Percentiles rank a stretch among this genome's conserved stretches.
These are phyloP conservation scores for Cytospora mali DNA, from an alignment of 2,329 filamentous ascomycete species.

Conservation along the genomic window DNA sequence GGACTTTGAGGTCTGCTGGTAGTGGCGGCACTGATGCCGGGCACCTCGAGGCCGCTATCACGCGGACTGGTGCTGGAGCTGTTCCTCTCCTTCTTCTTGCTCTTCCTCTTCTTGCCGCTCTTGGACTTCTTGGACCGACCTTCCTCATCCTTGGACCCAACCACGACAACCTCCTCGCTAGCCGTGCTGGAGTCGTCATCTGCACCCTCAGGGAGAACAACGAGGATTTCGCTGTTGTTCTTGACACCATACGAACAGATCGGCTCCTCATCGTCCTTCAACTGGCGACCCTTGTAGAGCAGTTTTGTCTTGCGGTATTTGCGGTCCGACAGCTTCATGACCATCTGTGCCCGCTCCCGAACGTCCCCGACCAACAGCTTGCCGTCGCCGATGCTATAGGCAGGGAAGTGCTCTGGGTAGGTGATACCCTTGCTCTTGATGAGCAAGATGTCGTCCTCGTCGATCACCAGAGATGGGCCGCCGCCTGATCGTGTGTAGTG, in stretches of 20 bases:
- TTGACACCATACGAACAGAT: constrained; percentile 64
- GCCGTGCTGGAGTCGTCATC: constrained; percentile 42
- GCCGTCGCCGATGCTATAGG: constrained; percentile 74
- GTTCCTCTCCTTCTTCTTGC: constrained; percentile 48
- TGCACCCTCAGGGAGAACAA: constrained; percentile 56
- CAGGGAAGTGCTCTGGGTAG: constrained; percentile 73
- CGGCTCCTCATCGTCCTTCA: constrained; percentile 64
- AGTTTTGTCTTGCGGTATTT: constrained; percentile 61
- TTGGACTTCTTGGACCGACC: constrained; percentile 44
- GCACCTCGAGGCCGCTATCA: constrained; percentile 46
- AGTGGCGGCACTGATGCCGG: too few relatives aligned
- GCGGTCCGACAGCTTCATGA: constrained; percentile 64
- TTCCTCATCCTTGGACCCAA: constrained; percentile 51
- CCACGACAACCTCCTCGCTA: constrained; percentile 47
- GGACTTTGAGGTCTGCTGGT: constrained; percentile 45
- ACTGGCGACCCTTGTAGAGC: constrained; percentile 71
- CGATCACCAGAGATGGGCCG: constrained; percentile 36
- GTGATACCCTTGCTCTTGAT: constrained; percentile 69
- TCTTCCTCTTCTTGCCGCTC: constrained; percentile 39
- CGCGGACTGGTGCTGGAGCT: constrained; percentile 47
- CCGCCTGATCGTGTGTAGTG: constrained; percentile 27
- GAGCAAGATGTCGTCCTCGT: constrained; percentile 70
- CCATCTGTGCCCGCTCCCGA: constrained; percentile 65
- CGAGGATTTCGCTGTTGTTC: constrained; percentile 63
- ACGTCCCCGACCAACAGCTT: constrained; percentile 69